Evolutionary conservation across 2,329 filamentous ascomycete species (phyloP).

Genomic region (Colletotrichum trifolii): DNA sequence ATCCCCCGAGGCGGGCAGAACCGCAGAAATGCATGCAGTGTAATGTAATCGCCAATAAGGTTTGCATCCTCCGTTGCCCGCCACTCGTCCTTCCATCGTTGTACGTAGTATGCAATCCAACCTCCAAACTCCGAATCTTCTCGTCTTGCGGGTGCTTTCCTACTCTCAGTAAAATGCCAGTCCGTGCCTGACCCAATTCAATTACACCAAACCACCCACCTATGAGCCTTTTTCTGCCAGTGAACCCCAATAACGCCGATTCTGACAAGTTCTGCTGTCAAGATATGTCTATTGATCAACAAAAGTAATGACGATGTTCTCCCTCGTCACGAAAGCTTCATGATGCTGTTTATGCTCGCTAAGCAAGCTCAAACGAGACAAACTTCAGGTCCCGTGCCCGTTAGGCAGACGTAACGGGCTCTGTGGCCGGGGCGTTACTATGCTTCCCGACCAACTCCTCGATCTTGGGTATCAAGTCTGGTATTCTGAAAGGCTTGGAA

Average conservation of each 20-base stretch:
- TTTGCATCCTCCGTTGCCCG: conserved; percentile 3
- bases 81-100: conserved; percentile 5
- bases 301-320: too few species aligned
- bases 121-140: conserved; percentile 22
- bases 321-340: background rate
- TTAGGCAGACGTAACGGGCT: conserved; percentile 4
- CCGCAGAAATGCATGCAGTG: background rate
- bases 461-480: conserved; percentile 76
- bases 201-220: conserved; percentile 8
- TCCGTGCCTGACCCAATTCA: conserved; percentile 5
- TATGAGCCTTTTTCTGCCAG: conserved; percentile 24
- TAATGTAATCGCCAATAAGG: conserved; percentile 6
- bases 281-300: too few species aligned
- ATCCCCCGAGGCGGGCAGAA: background rate
- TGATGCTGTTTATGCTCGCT: too few species aligned
- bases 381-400: background rate
- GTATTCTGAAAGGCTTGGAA: conserved; percentile 82
- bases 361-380: conserved; percentile 8
- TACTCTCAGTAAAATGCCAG: conserved; percentile 10
- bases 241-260: conserved; percentile 20
- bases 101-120: conserved; percentile 9
- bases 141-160: conserved; percentile 17
- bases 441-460: conserved; percentile 63
- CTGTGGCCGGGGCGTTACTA: conserved; percentile 44
- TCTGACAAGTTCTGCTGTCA: too few species aligned